Evolutionary conservation across 2,329 filamentous ascomycete genomes (phyloP), one percentile per base, ranked within the genome.

Genomic region (Xylaria sp.): DNA sequence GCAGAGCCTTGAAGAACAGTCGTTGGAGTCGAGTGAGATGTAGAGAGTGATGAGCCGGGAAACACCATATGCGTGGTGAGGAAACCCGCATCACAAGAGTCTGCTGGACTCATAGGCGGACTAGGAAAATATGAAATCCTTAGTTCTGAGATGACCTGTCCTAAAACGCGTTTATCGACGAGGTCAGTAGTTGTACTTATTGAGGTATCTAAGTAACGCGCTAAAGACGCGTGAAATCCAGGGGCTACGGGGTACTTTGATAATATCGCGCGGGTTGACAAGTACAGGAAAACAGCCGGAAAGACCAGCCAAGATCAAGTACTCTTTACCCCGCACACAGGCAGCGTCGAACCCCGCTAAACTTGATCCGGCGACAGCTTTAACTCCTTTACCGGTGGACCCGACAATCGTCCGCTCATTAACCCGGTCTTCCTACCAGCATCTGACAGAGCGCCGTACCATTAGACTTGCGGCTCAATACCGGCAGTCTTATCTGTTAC

Each of bases 341-440:
- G 32, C 58, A 25, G 20, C 6, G 25, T 32, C 52, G 59, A 68
- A 56, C n/a, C 48, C 56, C 66, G 61, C 39, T 68, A 68, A 64
- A 51, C 50, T 61, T 46, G 61, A 9, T 25, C 32, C 1, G 7
- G 34, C 34, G 34, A 37, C 34, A 37, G 41, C 44, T 37, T 34
- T 28, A 54, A 54, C n/a, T 34, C 9, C 15, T 12, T 55, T 28
- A 28, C 28, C 28, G 28, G 20, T 55, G 20, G 48, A 25, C 48
- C 48, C 32, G 12, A 18, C n/a, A 65, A 18, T 25, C 48, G 23
- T 20, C 48, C 39, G 5, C 18, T 56, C 23, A 32, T 60, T 48
- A 57, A 37, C 55, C 55, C 54, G 46, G 48, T 46, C 18, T 46
- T 28, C 52, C 25, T 23, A 9, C 25, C n/a, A 50, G 25, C 32